These are phyloP conservation scores for Dactylellina cionopaga DNA, from an alignment of 2,329 filamentous ascomycete genomes.

Conservation along the genomic window DNA sequence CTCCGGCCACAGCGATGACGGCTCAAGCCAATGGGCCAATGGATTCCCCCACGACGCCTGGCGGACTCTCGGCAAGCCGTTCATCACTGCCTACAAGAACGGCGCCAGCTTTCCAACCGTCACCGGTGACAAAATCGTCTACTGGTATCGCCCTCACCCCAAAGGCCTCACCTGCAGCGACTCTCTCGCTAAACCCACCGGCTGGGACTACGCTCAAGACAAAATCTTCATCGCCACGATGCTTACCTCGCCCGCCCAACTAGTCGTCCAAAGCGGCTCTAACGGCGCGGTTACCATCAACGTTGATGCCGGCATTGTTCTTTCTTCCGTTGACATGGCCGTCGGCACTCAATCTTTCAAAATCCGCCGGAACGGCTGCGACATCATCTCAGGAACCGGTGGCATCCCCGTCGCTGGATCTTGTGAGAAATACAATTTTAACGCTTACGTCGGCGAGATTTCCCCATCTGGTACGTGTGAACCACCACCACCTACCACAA, in stretches of 20 bases:
- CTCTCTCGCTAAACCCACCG: slow-evolving; percentile 55
- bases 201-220: slow-evolving; percentile 52
- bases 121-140: slow-evolving; percentile 60
- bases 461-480: slow-evolving; percentile 43
- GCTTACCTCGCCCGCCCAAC: slow-evolving; percentile 57
- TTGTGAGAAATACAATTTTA: slow-evolving; percentile 59
- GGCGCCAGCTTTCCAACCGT: slow-evolving; percentile 59
- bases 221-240: slow-evolving; percentile 59
- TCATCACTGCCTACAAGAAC: slow-evolving; percentile 66
- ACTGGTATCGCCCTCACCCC: slow-evolving; percentile 63
- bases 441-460: slow-evolving; percentile 58
- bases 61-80: slow-evolving; percentile 65
- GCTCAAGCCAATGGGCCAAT: slow-evolving; percentile 65
- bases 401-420: slow-evolving; percentile 55
- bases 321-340: slow-evolving; percentile 59
- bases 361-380: slow-evolving; percentile 55
- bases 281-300: slow-evolving; percentile 55
- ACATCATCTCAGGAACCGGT: slow-evolving; percentile 54
- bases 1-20: slow-evolving; percentile 63
- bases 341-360: slow-evolving; percentile 58
- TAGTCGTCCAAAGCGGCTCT: slow-evolving; percentile 58
- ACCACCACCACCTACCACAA: slow-evolving; percentile 39
- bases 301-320: slow-evolving; percentile 59
- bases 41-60: slow-evolving; percentile 66
- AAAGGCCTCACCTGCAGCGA: slow-evolving; percentile 54